phyloP scores from a whole-genome alignment of 768 basidiomycete genomes.

The Pleurotus cornucopiae region DNA sequence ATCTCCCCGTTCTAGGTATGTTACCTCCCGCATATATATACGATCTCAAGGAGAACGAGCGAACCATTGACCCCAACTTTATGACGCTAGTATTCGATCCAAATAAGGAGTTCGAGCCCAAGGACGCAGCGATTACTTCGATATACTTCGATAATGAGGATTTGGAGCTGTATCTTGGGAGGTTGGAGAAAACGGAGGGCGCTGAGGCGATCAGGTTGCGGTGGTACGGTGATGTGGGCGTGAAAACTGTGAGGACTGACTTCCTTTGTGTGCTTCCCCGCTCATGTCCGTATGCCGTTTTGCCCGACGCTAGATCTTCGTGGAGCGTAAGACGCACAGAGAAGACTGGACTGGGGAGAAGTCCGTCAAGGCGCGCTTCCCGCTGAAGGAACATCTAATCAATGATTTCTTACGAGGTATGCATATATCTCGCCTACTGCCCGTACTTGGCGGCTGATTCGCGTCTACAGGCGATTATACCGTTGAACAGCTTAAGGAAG shows the following conservation, averaged over 20 bases:
- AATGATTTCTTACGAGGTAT: conserved; percentile 82
- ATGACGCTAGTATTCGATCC: conserved; percentile 74
- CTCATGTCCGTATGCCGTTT: conserved; percentile 6
- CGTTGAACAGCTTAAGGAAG: conserved; percentile 64
- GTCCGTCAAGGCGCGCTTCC: conserved; percentile 95
- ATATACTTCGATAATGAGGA: conserved; percentile 98
- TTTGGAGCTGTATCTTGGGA: conserved; percentile 92
- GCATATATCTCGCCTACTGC: no score
- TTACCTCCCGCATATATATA: not conserved
- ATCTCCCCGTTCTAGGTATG: conserved; percentile 89
- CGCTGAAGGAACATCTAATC: conserved; percentile 89
- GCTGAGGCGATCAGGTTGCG: conserved; percentile 94
- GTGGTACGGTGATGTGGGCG: conserved; percentile 91
- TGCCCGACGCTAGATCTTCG: conserved; percentile 65
- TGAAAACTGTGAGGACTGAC: conserved; percentile 59
- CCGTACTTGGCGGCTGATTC: no score
- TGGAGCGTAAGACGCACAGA: conserved; percentile 88
- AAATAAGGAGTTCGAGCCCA: conserved; percentile 86
- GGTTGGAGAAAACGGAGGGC: conserved; percentile 97
- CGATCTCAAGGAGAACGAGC: no score
- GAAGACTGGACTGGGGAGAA: conserved; percentile 99
- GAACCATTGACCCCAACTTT: no score
- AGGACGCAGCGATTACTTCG: conserved; percentile 92
- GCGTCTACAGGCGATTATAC: conserved; percentile 53
- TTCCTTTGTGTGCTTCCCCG: not conserved